Conservation (phyloP, 2,329 filamentous ascomycete genomes). For the Sporothrix schenckii region DNA sequence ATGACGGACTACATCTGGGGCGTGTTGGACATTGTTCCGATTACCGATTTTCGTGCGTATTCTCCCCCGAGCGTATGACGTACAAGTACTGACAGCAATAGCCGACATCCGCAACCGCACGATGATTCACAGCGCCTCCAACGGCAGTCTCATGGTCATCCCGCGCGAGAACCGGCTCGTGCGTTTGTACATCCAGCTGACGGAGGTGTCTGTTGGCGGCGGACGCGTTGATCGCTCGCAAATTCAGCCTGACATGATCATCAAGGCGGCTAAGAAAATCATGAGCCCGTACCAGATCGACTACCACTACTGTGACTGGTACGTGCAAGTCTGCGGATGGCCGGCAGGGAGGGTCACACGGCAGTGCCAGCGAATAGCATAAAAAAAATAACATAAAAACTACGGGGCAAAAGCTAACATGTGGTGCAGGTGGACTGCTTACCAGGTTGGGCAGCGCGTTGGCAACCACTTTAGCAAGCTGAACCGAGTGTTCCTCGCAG, state of each 20-base stretch:
- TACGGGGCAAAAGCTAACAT: not conserved
- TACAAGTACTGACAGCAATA: not conserved
- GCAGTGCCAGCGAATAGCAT: not conserved
- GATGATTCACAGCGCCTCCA: conserved; percentile 54
- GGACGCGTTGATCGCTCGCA: conserved; percentile 59
- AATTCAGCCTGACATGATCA: conserved; percentile 65
- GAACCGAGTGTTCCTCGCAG: conserved; percentile 62
- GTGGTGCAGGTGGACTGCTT: conserved; percentile 48
- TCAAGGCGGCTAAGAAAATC: conserved; percentile 65
- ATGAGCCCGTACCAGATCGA: conserved; percentile 67
- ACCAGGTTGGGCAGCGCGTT: conserved; percentile 62
- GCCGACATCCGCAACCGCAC: conserved; percentile 57
- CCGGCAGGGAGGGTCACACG: not conserved
- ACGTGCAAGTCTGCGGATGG: not conserved
- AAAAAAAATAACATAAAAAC: too few relatives aligned
- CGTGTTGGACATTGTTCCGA: conserved; percentile 44
- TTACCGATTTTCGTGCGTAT: conserved; percentile 50
- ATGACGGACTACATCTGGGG: conserved; percentile 53
- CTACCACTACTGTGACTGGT: conserved; percentile 57
- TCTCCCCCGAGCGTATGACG: not conserved
- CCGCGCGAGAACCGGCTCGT: conserved; percentile 62
- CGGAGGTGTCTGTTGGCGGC: conserved; percentile 42
- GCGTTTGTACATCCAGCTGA: conserved; percentile 61
- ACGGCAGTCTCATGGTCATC: conserved; percentile 61
- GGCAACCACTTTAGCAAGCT: conserved; percentile 52